Conservation (phyloP, 192 early-diverging fungal genomes). For the Spinellus fusiger region DNA sequence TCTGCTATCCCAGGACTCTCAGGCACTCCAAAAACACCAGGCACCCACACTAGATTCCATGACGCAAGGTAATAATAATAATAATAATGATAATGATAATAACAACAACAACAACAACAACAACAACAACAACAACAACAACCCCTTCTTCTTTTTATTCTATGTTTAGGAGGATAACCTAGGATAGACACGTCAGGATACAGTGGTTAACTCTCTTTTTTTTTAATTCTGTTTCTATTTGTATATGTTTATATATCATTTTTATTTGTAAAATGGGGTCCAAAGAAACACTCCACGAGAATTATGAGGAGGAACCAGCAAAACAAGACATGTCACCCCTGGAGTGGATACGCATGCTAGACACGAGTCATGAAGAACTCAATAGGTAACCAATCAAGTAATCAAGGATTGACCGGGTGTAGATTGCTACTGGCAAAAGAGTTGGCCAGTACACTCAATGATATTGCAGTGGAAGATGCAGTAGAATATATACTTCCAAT, state of each 20-base stretch:
- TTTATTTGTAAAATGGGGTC: not conserved
- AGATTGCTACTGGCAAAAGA: constrained; percentile 41
- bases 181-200: no score
- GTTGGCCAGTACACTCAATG: constrained; percentile 27
- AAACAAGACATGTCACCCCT: constrained; percentile 3
- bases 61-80: no score
- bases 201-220: not conserved
- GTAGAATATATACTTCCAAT: constrained; percentile 35
- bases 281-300: constrained; percentile 3
- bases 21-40: no score
- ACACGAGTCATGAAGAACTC: not conserved
- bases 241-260: not conserved
- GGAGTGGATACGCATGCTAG: constrained; percentile 5
- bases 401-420: constrained; percentile 8
- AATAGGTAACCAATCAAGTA: constrained; percentile 4
- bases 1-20: no score
- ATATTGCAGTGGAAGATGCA: constrained; percentile 30
- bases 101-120: no score
- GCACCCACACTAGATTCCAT: no score
- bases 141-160: not conserved
- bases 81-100: no score
- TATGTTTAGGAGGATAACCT: not conserved
- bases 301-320: constrained; percentile 8
- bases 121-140: no score
- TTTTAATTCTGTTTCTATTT: not conserved